Base-by-base conservation (phyloP, 805 yeast genomes). In the Candida xiaguanensis region DNA sequence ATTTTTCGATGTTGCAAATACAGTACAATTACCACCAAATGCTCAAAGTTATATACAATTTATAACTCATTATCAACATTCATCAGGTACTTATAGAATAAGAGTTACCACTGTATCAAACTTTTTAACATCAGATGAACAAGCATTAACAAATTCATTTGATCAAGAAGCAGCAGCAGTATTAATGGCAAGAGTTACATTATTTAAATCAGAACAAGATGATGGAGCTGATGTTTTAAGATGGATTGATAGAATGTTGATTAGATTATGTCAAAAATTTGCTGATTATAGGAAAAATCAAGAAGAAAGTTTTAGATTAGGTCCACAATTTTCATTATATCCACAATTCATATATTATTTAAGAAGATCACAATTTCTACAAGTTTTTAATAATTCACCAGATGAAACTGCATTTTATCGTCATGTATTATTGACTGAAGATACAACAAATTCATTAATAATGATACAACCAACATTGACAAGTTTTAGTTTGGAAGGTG, bases 131-230 rank as follows among this genome's bases (percentile, higher is more conserved):
- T 63, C 72, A 18, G 77, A 76, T 31, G 77, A 73, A 42, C 61
- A 58, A 34, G 51, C 62, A 34, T 63, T 77, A 43, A 65, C 79
- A 13, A 64, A 64, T 42, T 83, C 93, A n/a, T 93, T 93, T 61
- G 99, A 93, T 65, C 98, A 93, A 71, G 98, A 93, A 64, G 96
- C 97, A 9, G 96, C 99, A 3, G 95, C 96, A 12, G 97, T 90
- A 1, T 68, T 90, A 43, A 83, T 91, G 82, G 84, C 97, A 1
- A 75, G 98, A 58, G 53, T 91, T 39, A 93, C 96, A 8, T 89
- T 91, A 32, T 83, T 77, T 72, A 89, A 89, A 60, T 76, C 84
- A 18, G 74, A 68, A 49, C 73, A 69, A 48, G 96, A 89, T 54
- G 95, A 88, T 53, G 93, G 93, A 31, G 90, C 95, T 11, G 98